Base-by-base conservation (phyloP, 345 rosid species). In the Noccaea caerulescens region DNA sequence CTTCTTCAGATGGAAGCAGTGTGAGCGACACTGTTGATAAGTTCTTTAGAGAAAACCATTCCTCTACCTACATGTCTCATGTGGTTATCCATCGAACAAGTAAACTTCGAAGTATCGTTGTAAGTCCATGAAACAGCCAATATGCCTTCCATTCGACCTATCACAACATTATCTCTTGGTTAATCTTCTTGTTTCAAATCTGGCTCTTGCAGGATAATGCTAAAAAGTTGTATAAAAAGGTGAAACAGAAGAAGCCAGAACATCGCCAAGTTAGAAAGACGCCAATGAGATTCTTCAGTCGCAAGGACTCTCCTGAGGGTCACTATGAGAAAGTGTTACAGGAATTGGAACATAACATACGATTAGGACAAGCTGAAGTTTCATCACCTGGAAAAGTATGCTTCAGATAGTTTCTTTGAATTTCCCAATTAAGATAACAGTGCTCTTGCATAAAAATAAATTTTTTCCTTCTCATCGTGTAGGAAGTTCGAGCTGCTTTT, bases 401-500 rank as follows among this genome's bases (percentile, higher is more conserved):
- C 66, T 38, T 20, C 51, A 4, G 18, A 72, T 44, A 0, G 7
- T 51, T 36, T 55, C 5, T 38, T 7, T 56, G 14, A 11, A 45
- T 45, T 34, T 53, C 27, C 27, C 7, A 45, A 54, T 38, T 27
- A 45, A 38, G 41, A 64, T n/a, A 37, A 8, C 12, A 16, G 23
- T 20, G 27, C 42, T 23, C 12, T 43, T 27, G 38, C 41, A 33
- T 52, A 5, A 58, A 20, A 42, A 37, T 42, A 8, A 42, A 30
- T 11, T 25, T 3, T 3, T 18, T 52, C 18, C 9, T 58, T 14
- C 57, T 69, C 39, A 57, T 78, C 20, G 37, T 63, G 55, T 51
- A 91, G 98, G 98, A 89, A 80, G 84, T 85, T 76, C 81, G 82
- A 69, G 97, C 98, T 80, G 98, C 98, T 49, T 93, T 93, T 83